Evolutionary conservation across 345 rosid genomes (phyloP).

Genomic region (Brassica juncea): DNA sequence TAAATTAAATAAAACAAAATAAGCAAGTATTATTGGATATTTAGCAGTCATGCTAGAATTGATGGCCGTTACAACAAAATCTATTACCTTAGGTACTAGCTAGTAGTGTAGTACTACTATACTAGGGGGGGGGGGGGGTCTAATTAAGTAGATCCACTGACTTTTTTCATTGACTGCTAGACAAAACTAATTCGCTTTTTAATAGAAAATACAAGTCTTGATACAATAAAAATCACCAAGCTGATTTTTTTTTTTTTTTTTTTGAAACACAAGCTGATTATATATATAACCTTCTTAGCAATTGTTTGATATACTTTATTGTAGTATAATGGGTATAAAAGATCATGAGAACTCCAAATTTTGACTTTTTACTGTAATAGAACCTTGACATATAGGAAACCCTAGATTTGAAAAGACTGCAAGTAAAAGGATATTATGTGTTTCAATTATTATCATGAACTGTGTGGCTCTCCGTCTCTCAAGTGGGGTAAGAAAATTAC

Average conservation of each 20-base stretch:
- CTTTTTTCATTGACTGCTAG: not conserved
- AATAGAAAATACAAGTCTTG: not conserved
- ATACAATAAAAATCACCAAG: not conserved
- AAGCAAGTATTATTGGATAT: not conserved
- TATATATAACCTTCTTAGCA: not conserved
- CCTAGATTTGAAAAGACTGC: not conserved
- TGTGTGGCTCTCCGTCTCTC: conserved; percentile 16
- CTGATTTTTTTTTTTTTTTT: not conserved
- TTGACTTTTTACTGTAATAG: not conserved
- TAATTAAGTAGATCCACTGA: not conserved
- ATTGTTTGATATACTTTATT: not conserved
- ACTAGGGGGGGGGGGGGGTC: not conserved
- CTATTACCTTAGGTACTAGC: not conserved
- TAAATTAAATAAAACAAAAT: conserved; percentile 10
- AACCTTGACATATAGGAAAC: not conserved
- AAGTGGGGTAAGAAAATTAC: conserved; percentile 35
- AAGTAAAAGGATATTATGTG: not conserved
- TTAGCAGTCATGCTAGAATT: conserved; percentile 2
- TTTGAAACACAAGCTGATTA: not conserved
- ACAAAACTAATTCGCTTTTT: not conserved
- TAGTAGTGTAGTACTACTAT: not conserved
- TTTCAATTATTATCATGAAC: not conserved
- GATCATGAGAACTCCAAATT: conserved; percentile 9
- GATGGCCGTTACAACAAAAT: not conserved
- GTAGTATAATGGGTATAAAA: not conserved